phyloP scores from a whole-genome alignment of 805 yeast genomes.

The Candida michaelii region DNA sequence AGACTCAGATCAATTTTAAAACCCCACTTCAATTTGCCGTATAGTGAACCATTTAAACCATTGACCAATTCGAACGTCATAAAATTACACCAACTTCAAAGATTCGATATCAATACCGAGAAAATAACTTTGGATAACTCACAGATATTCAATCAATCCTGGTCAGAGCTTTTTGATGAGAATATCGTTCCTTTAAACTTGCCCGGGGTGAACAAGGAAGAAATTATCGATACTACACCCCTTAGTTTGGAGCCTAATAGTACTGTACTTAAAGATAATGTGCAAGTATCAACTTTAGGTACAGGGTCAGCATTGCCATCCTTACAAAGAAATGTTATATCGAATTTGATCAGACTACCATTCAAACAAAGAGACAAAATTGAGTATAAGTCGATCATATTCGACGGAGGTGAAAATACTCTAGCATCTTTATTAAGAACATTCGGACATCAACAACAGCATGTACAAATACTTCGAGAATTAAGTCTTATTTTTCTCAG shows the following conservation, averaged over 20 bases:
- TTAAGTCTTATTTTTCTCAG: conserved; percentile 68
- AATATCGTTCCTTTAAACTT: conserved; percentile 22
- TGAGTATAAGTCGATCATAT: conserved; percentile 47
- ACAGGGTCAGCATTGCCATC: conserved; percentile 94
- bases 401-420: conserved; percentile 97
- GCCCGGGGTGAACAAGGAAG: conserved; percentile 14
- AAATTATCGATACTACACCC: conserved; percentile 19
- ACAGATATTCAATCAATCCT: conserved; percentile 19
- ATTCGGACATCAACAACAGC: conserved; percentile 49
- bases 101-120: conserved; percentile 22
- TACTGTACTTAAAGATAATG: conserved; percentile 44
- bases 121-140: conserved; percentile 24
- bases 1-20: conserved; percentile 57
- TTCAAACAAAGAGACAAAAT: conserved; percentile 22
- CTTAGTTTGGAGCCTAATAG: conserved; percentile 19
- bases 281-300: conserved; percentile 76
- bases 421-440: conserved; percentile 67
- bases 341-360: conserved; percentile 76
- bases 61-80: conserved; percentile 5
- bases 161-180: conserved; percentile 34
- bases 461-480: conserved; percentile 51
- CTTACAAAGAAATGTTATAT: conserved; percentile 77
- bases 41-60: conserved; percentile 21
- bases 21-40: conserved; percentile 43
- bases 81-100: conserved; percentile 35